Base-by-base conservation (phyloP, 768 basidiomycete species). In the Tylopilus sp. region DNA sequence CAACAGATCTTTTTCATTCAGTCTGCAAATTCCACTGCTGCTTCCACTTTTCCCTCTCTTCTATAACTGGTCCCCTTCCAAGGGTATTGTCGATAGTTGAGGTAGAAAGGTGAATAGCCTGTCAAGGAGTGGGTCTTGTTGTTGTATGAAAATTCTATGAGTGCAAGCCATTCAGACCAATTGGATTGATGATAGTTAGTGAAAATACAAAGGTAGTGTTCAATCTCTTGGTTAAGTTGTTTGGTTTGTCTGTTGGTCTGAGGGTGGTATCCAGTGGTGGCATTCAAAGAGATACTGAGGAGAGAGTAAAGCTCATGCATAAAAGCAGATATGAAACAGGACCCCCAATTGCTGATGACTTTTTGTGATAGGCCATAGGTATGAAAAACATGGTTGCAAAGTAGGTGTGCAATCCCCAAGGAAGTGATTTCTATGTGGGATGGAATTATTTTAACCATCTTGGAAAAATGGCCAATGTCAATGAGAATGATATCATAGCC, bases 371-470 rank as follows among this genome's bases (percentile, higher is more conserved):
- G 14, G 13, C 40, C 40, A 25, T 42, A 25, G 8, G 26, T 14
- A 16, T 42, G 14, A 13, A 26, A 42, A 4, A 42, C 17, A 25
- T 42, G 13, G 10, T 68, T 58, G 1, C 52, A 25, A 28, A 54
- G 68, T 0, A 63, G 45, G 2, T 33, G 17, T 3, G 71, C 67
- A 2, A 59, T 17, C 1, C 63, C 43, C 6, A 58, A 60, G 21
- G 56, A 48, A 0, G 61, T 57, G 3, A 42, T 42, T 25, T 12
- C 16, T 2, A 9, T 25, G 4, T 25, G 4, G 9, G 26, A 13
- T 1, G 66, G 66, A 5, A 70, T 31, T 1, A 63, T 12, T 0
- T 61, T 45, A 0, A 60, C 28, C 52, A 57, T 59, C 24, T 63
- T 63, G 0, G 54, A 28, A 16, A 63, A 54, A 0, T 22, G 19